Evolutionary conservation across 257 asterid species (phyloP).

Genomic region (Solanum habrochaites): DNA sequence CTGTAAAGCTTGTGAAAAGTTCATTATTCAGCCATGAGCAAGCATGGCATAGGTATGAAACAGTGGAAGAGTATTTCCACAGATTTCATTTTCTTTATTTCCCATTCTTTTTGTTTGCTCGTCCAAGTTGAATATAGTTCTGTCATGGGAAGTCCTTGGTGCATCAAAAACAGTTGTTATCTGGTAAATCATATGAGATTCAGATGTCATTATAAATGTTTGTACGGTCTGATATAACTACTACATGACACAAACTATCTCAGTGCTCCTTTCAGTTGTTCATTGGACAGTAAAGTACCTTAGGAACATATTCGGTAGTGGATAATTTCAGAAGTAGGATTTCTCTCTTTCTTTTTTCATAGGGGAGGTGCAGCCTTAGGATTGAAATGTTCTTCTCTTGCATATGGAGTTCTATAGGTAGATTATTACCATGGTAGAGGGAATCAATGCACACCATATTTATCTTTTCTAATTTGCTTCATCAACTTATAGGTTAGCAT

Average conservation of each 20-base stretch:
- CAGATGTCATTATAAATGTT: background rate
- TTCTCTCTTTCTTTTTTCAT: background rate
- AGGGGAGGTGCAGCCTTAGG: background rate
- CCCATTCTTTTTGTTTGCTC: background rate
- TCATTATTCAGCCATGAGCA: slow-evolving; percentile 91
- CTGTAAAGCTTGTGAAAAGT: slow-evolving; percentile 82
- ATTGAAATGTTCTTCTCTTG: background rate
- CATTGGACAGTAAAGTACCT: background rate
- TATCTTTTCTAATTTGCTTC: background rate
- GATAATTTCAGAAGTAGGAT: background rate
- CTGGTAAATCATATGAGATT: background rate
- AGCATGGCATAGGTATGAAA: slow-evolving; percentile 94
- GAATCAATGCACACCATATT: background rate
- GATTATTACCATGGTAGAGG: background rate
- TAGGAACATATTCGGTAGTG: background rate
- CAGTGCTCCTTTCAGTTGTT: background rate
- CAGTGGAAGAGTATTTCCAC: background rate
- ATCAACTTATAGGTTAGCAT: background rate
- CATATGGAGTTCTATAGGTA: background rate
- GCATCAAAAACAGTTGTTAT: background rate
- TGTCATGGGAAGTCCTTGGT: background rate
- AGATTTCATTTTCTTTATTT: background rate
- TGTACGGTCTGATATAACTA: background rate
- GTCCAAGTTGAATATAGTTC: background rate
- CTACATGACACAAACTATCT: background rate